Evolutionary conservation across 768 basidiomycete species (phyloP), one percentile per base, ranked within the genome.

Genomic region (Tulasnella sp.): DNA sequence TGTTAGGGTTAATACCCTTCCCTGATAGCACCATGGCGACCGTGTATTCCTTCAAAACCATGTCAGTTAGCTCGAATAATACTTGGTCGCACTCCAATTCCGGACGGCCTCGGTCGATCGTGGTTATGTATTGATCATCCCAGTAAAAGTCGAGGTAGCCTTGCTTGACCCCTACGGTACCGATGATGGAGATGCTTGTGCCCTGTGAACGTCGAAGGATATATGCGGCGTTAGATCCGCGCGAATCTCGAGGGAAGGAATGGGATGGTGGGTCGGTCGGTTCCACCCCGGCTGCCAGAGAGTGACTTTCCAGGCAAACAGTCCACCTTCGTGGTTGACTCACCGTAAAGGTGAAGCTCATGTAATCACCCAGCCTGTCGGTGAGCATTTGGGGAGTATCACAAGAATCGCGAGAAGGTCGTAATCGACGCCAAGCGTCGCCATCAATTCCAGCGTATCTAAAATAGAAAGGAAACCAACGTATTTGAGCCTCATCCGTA

Each of bases 331-430:
- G 46, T 18, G 16, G 16, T 46, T 46, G 46, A 46, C 46, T 3
- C 46, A 46, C 46, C 46, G 74, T 75, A 48, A 75, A 75, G 2
- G 74, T 75, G 74, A 75, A 75, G n/a, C 34, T 75, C 74, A 75
- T 75, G 41, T 20, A 75, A 18, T 75, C 74, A 20, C 74, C 20
- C 74, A 44, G 16, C 12, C 74, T 42, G 3, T 31, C 37, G 24
- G 74, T 75, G 41, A 75, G 74, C 46, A 37, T 42, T 40, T 75
- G 74, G 11, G 74, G 41, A 54, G 58, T 54, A 44, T 72, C 40
- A 11, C 40, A 78, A 14, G 18, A 34, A 76, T 60, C 81, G 31
- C 4, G 14, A 20, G 46, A 46, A 14, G 46, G 16, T 18, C 3
- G 46, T 46, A 46, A 8, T 46, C 14, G 1, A 18, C 16, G 46